Evolutionary conservation across 345 rosid species (phyloP).

Genomic region (Eutrema yunnanense): DNA sequence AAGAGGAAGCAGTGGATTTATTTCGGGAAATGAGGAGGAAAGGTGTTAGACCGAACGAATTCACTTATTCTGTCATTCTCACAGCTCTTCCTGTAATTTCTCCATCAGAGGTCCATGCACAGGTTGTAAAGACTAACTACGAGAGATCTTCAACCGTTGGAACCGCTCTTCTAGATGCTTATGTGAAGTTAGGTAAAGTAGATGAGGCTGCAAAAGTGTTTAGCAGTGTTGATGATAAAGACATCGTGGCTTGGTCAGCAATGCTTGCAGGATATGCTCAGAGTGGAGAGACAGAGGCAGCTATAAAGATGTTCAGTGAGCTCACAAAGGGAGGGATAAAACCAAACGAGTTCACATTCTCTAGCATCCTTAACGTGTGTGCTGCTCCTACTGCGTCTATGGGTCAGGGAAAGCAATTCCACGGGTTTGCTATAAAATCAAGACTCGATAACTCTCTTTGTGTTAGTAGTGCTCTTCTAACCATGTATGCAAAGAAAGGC

Average conservation of each 20-base stretch:
- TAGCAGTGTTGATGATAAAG: constrained; percentile 50
- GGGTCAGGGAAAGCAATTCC: constrained; percentile 83
- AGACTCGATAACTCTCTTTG: constrained; percentile 45
- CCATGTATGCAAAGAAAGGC: constrained; percentile 89
- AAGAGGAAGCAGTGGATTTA: constrained; percentile 43
- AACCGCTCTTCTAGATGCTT: constrained; percentile 79
- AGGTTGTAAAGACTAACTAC: constrained; percentile 59
- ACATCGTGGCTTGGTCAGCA: constrained; percentile 92
- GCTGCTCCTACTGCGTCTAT: constrained; percentile 55
- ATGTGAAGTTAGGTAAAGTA: constrained; percentile 51
- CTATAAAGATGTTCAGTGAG: constrained; percentile 42
- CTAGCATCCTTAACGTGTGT: constrained; percentile 73
- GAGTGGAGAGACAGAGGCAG: constrained; percentile 59
- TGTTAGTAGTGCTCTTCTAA: constrained; percentile 75
- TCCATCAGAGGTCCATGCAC: constrained; percentile 62
- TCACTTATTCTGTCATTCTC: constrained; percentile 77
- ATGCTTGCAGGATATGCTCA: constrained; percentile 78
- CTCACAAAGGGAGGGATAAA: constrained; percentile 45
- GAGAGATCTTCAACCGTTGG: constrained; percentile 58
- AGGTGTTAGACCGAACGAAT: constrained; percentile 65
- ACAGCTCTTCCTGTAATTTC: constrained; percentile 51
- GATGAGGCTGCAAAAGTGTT: constrained; percentile 60
- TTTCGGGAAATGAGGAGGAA: constrained; percentile 55
- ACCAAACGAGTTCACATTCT: constrained; percentile 79
- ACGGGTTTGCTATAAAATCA: constrained; percentile 65